Evolutionary conservation across 208 protist species (phyloP).

Genomic region (Wallacemonas sp.): DNA sequence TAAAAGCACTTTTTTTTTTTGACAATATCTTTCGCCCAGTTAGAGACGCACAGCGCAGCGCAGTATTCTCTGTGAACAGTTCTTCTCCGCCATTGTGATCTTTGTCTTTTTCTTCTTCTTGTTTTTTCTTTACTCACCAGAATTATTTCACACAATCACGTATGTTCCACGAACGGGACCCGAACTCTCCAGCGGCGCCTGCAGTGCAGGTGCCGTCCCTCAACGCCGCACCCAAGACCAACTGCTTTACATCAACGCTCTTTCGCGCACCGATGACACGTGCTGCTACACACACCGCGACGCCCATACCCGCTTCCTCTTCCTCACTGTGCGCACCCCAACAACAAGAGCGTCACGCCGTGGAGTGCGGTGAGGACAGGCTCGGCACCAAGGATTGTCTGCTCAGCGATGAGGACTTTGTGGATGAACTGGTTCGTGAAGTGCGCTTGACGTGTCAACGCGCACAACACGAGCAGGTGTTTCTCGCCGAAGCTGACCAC

Average conservation of each 20-base stretch:
- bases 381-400: conserved; percentile 1
- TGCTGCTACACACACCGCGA: too few species aligned
- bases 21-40: too few species aligned
- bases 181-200: conserved; percentile 22
- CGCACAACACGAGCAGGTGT: conserved; percentile 9
- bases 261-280: not conserved
- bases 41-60: too few species aligned
- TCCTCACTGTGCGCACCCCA: too few species aligned
- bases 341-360: too few species aligned
- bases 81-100: not conserved
- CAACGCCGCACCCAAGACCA: conserved; percentile 3
- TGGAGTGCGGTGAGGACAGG: not conserved
- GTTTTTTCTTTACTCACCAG: conserved; percentile 5
- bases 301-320: too few species aligned
- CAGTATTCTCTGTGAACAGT: not conserved
- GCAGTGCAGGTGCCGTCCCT: conserved; percentile 33
- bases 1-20: too few species aligned
- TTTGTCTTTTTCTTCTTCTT: conserved; percentile 12
- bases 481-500: not conserved
- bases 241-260: conserved; percentile 5
- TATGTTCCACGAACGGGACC: conserved; percentile 28
- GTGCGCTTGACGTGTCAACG: conserved; percentile 17
- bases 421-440: conserved; percentile 15
- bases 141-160: too few species aligned
- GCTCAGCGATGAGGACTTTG: conserved; percentile 19